These are phyloP conservation scores for Mrakiaceae sp. DNA, from an alignment of 1,284 basidiomycete species.

Conservation along the genomic window DNA sequence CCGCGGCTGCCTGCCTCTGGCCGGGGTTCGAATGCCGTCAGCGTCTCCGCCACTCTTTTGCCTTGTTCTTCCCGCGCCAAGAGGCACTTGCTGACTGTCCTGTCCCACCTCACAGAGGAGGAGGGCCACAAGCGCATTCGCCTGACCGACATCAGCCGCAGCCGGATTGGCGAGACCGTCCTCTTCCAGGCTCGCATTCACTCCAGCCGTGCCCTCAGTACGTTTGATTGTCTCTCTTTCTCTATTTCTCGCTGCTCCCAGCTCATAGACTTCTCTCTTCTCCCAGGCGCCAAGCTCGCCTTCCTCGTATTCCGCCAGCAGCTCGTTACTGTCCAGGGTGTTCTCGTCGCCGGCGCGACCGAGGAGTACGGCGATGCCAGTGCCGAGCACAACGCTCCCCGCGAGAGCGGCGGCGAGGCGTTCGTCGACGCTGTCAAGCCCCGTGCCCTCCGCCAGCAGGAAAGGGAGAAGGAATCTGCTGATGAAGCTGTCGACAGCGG, in stretches of 20 bases:
- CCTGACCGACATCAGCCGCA: neutral
- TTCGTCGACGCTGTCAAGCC: neutral
- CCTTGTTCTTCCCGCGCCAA: no score
- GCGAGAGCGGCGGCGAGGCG: neutral
- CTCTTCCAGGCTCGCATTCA: slow-evolving; percentile 2
- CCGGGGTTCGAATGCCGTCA: no score
- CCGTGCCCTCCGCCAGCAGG: neutral
- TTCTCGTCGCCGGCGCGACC: slow-evolving; percentile 33
- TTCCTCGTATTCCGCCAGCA: slow-evolving; percentile 33
- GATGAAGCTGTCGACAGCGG: no score
- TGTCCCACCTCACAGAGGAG: neutral
- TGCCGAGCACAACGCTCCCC: slow-evolving; percentile 7
- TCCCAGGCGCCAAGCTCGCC: slow-evolving; percentile 35
- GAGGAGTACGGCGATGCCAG: neutral
- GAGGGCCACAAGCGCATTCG: neutral
- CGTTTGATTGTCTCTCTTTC: neutral
- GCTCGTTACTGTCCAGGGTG: slow-evolving; percentile 39
- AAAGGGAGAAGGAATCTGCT: no score
- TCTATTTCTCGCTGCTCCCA: no score
- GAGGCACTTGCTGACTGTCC: no score
- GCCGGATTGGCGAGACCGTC: neutral
- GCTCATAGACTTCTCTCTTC: slow-evolving; percentile 1
- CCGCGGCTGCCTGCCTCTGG: no score
- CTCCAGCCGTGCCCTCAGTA: neutral
- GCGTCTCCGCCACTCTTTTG: no score